Base-by-base conservation (phyloP, 164 flowering plant genomes). In the Aristolochia fimbriata region DNA sequence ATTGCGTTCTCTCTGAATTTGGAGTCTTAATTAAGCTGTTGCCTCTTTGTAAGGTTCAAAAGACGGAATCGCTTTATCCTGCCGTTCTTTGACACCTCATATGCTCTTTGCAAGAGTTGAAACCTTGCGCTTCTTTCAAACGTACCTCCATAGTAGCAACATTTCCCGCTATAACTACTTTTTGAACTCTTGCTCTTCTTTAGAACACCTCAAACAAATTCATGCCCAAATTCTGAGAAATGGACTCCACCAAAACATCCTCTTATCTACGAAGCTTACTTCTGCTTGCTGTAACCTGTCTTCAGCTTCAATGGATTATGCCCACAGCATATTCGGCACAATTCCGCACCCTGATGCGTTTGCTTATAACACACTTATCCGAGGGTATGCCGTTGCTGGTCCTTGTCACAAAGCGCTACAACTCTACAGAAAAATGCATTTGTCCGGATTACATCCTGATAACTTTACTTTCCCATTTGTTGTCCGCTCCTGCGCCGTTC, bases 381-480 rank as follows among this genome's bases (percentile, higher is more conserved):
- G 75, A 25, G 75, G 75, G 7, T 77, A 74, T 41, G 68, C 77
- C 0, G 62, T 64, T 62, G 19, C 16, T 50, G 77, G 75, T 55
- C 71, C 74, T 25, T 74, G 75, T 47, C 15, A n/a, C 57, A 66
- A 67, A 48, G 76, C 76, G 31, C 15, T 74, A 15, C 0, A 53
- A 33, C 63, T 70, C 14, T 74, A 74, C 24, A 62, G 60, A 23
- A 15, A 56, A 11, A 74, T 77, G 80, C 78, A 72, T 63, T 46
- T 15, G 10, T 12, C 45, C 11, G 76, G 76, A 13, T 60, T 74
- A 51, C 54, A 25, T 8, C 78, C 72, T 6, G 75, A 71, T 57
- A 49, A 77, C 45, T 73, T 57, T 52, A 74, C 80, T 25, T 74
- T 73, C 58, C 75, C 77, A 0, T 66, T 24, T 12, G 71, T 77